Evolutionary conservation across 352 stramenopile genomes (phyloP).

Genomic region (Salisapilia sapeloensis): DNA sequence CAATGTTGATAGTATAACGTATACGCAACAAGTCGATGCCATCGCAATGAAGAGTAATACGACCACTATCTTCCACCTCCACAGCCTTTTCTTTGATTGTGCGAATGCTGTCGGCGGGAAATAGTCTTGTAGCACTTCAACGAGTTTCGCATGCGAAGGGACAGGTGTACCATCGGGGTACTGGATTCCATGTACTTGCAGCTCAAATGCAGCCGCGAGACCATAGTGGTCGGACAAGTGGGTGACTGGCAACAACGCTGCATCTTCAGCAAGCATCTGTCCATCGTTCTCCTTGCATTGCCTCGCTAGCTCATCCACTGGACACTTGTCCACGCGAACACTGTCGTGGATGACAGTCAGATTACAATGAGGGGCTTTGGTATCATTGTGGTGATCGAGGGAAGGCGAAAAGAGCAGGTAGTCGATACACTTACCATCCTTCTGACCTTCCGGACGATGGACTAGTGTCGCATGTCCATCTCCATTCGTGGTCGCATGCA

Average conservation of each 20-base stretch:
- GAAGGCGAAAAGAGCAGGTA: slow-evolving; percentile 80
- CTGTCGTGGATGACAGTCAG: slow-evolving; percentile 18
- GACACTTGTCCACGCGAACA: slow-evolving; percentile 42
- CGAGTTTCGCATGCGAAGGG: slow-evolving; percentile 13
- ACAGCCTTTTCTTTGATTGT: slow-evolving; percentile 30
- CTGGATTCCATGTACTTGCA: slow-evolving; percentile 22
- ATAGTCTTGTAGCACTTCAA: slow-evolving; percentile 42
- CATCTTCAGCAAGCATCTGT: slow-evolving; percentile 3
- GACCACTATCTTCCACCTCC: slow-evolving; percentile 46
- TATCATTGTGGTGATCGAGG: neutral
- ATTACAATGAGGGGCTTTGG: slow-evolving; percentile 15
- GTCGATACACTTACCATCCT: slow-evolving; percentile 74
- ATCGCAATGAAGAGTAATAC: slow-evolving; percentile 18
- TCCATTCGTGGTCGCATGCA: slow-evolving; percentile 67
- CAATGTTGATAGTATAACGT: neutral
- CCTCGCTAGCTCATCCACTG: slow-evolving; percentile 7
- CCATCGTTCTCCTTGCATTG: slow-evolving; percentile 4
- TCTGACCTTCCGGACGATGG: slow-evolving; percentile 28
- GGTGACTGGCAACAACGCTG: slow-evolving; percentile 31
- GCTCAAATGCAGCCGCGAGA: slow-evolving; percentile 25
- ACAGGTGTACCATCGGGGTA: slow-evolving; percentile 18
- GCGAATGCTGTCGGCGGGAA: slow-evolving; percentile 46
- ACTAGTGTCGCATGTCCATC: slow-evolving; percentile 50
- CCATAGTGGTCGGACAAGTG: slow-evolving; percentile 73
- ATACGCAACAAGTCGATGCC: neutral